Conservation (phyloP, 768 basidiomycete genomes). For the Cyathus striatus region DNA sequence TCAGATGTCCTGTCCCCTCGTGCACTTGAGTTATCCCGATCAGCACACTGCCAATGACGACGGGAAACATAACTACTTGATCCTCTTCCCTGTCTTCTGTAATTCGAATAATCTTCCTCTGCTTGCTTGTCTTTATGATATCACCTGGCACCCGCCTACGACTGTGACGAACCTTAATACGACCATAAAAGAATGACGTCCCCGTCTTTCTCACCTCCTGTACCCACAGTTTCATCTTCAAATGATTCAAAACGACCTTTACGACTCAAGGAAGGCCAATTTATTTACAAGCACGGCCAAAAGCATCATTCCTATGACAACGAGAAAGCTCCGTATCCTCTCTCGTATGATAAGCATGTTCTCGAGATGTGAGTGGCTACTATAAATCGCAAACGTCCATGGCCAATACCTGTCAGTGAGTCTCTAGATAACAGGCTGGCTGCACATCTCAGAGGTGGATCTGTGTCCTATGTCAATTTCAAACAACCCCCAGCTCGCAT, state of each 20-base stretch:
- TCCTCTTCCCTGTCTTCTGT: neutral
- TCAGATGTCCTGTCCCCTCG: neutral
- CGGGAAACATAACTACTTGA: neutral
- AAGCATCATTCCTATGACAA: slow-evolving; percentile 64
- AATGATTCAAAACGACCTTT: slow-evolving; percentile 29
- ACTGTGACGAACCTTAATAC: neutral
- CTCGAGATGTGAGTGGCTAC: slow-evolving; percentile 60
- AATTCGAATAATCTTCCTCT: neutral
- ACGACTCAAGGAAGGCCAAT: slow-evolving; percentile 50
- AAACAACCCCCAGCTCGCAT: slow-evolving; percentile 45
- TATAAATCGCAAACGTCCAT: neutral
- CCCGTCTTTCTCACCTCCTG: slow-evolving; percentile 13
- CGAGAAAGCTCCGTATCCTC: slow-evolving; percentile 78
- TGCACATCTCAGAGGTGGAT: slow-evolving; percentile 42
- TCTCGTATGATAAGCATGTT: slow-evolving; percentile 63
- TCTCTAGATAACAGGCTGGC: slow-evolving; percentile 47
- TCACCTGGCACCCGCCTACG: neutral
- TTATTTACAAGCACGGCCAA: slow-evolving; percentile 54
- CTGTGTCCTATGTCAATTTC: slow-evolving; percentile 60
- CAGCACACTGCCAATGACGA: neutral
- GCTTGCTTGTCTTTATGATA: neutral
- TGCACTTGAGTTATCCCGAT: neutral
- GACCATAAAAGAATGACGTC: no score
- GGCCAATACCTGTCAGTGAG: slow-evolving; percentile 31
- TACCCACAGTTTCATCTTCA: slow-evolving; percentile 7